These are phyloP conservation scores for Melampsora americana DNA, from an alignment of 1,284 basidiomycete species.

Conservation along the genomic window DNA sequence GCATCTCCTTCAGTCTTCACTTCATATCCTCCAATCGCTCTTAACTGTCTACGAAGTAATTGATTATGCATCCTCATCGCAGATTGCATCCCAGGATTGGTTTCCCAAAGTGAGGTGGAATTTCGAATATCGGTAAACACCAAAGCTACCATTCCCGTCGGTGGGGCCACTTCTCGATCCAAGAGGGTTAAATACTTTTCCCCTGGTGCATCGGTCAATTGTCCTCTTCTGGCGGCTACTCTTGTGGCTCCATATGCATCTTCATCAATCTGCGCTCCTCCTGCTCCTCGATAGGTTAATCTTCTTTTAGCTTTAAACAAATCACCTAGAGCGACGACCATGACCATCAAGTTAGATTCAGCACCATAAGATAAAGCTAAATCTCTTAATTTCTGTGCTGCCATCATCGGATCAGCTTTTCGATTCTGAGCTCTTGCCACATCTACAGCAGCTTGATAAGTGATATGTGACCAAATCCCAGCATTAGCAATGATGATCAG, in stretches of 20 bases:
- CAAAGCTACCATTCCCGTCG: constrained; percentile 81
- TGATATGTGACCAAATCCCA: constrained; percentile 89
- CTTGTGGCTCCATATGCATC: constrained; percentile 47
- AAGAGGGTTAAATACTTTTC: constrained; percentile 61
- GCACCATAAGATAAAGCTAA: constrained; percentile 96
- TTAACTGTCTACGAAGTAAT: constrained; percentile 77
- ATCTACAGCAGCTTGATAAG: constrained; percentile 93
- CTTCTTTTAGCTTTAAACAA: constrained; percentile 62
- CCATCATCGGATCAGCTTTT: constrained; percentile 82
- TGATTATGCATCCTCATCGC: constrained; percentile 90
- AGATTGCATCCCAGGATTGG: constrained; percentile 90
- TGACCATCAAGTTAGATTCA: constrained; percentile 91
- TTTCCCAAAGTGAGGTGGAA: constrained; percentile 95
- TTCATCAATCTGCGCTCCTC: constrained; percentile 48
- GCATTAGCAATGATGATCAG: constrained; percentile 94
- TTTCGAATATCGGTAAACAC: constrained; percentile 99
- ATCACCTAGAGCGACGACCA: constrained; percentile 85
- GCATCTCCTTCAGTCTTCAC: constrained; percentile 99
- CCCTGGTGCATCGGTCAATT: constrained; percentile 47
- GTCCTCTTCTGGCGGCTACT: constrained; percentile 50
- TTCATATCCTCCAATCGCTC: constrained; percentile 93
- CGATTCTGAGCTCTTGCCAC: constrained; percentile 76
- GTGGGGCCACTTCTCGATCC: constrained; percentile 78
- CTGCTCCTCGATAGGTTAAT: constrained; percentile 57
- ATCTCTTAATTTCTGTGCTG: constrained; percentile 93